Evolutionary conservation across 1,284 basidiomycete genomes (phyloP).

Genomic region (Gomphus bonarii): DNA sequence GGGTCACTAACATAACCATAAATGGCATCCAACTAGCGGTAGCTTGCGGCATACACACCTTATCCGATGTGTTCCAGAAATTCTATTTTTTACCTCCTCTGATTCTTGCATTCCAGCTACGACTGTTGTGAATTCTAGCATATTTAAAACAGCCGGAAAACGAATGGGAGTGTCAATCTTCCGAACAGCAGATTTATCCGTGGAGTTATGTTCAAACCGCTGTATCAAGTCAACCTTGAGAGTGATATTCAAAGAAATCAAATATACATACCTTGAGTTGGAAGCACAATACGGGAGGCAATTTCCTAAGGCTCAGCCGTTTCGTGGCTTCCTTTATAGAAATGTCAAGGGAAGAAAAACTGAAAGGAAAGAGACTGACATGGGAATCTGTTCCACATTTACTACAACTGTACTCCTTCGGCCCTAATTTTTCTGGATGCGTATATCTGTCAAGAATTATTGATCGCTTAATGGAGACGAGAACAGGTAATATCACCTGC

Average conservation of each 20-base stretch:
- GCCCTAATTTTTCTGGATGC: slow-evolving; percentile 60
- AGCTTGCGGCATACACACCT: neutral
- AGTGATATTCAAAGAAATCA: neutral
- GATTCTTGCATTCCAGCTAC: slow-evolving; percentile 36
- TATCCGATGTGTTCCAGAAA: neutral
- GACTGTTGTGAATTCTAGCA: slow-evolving; percentile 77
- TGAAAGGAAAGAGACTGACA: slow-evolving; percentile 26
- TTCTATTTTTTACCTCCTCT: slow-evolving; percentile 19
- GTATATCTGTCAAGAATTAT: slow-evolving; percentile 45
- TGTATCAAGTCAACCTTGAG: slow-evolving; percentile 22
- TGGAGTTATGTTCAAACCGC: slow-evolving; percentile 87
- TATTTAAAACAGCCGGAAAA: slow-evolving; percentile 79
- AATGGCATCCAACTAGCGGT: neutral
- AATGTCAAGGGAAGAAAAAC: neutral
- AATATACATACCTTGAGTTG: slow-evolving; percentile 83
- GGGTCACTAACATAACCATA: slow-evolving; percentile 14
- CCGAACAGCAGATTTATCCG: slow-evolving; percentile 57
- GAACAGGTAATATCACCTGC: slow-evolving; percentile 34
- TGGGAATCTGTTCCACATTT: slow-evolving; percentile 63
- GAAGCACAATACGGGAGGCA: slow-evolving; percentile 88
- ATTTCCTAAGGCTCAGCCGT: slow-evolving; percentile 71
- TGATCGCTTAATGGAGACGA: slow-evolving; percentile 12
- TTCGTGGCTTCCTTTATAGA: slow-evolving; percentile 63
- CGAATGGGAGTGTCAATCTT: slow-evolving; percentile 84
- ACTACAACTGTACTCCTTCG: slow-evolving; percentile 64